Conservation (phyloP, 768 basidiomycete genomes). For the Boletus insuetus region DNA sequence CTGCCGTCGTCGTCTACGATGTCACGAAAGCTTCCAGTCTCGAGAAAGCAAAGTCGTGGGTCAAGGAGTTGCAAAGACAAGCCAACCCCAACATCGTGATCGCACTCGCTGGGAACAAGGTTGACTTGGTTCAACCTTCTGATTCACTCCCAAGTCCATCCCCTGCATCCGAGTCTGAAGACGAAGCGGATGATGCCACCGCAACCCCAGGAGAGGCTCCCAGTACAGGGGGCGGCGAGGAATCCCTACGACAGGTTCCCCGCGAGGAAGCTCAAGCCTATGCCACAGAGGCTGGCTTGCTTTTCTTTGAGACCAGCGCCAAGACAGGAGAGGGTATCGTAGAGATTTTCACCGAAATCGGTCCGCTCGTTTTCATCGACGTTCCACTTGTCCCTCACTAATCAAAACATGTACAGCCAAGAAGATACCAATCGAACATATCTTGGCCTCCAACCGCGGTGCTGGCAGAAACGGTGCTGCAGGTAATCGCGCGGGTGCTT, state of each 20-base stretch:
- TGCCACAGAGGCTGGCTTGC: constrained; percentile 87
- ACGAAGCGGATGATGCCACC: constrained; percentile 91
- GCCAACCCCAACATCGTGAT: constrained; percentile 99
- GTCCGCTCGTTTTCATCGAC: constrained; percentile 41
- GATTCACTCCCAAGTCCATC: constrained; percentile 46
- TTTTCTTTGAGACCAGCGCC: constrained; percentile 98
- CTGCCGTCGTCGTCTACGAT: constrained; percentile 98
- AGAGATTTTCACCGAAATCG: constrained; percentile 98
- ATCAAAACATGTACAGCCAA: constrained; percentile 50
- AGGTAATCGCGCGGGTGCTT: constrained; percentile 48
- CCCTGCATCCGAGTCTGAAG: constrained; percentile 69
- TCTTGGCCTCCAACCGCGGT: constrained; percentile 77
- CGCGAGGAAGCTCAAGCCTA: constrained; percentile 96
- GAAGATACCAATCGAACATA: constrained; percentile 91
- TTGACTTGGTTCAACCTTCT: constrained; percentile 80
- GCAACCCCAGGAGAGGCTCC: constrained; percentile 74
- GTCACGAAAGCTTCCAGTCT: constrained; percentile 93
- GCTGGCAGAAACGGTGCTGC: constrained; percentile 60
- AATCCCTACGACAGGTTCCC: constrained; percentile 84
- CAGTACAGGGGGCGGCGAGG: constrained; percentile 51
- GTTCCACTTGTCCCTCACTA: neutral
- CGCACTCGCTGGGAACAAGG: constrained; percentile 96
- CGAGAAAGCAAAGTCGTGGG: constrained; percentile 99
- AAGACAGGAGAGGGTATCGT: constrained; percentile 96
- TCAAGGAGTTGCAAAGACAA: constrained; percentile 97